phyloP scores from a whole-genome alignment of 2,329 filamentous ascomycete genomes.

The Aspergillus texensis region DNA sequence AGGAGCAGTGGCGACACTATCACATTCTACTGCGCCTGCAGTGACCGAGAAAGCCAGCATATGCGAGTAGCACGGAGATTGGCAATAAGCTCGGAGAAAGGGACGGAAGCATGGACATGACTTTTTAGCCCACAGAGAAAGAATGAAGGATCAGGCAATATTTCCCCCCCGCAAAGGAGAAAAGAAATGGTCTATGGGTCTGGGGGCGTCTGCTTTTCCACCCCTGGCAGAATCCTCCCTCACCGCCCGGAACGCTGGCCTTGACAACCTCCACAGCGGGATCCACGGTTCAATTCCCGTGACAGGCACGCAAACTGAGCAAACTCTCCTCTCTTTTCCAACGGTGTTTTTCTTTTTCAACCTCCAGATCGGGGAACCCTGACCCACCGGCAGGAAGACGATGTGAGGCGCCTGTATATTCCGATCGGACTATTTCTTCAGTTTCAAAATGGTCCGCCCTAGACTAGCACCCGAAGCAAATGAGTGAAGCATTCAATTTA shows the following conservation, averaged over 20 bases:
- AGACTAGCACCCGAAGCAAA: no score
- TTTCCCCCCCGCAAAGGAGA: neutral
- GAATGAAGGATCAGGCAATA: neutral
- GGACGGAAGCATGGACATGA: neutral
- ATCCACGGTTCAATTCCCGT: neutral
- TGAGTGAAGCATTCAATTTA: no score
- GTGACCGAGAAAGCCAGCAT: neutral
- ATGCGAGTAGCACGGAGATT: neutral
- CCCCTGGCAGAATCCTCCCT: neutral
- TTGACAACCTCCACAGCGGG: neutral
- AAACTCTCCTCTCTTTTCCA: neutral
- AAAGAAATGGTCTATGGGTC: neutral
- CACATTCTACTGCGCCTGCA: neutral
- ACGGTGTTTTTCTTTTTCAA: neutral
- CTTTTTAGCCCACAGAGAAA: neutral
- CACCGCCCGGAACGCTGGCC: neutral
- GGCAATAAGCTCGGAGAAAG: neutral
- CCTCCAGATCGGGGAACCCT: neutral
- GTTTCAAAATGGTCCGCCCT: neutral
- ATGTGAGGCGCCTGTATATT: neutral
- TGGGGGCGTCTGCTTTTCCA: neutral
- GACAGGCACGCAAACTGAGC: neutral
- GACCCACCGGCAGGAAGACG: neutral
- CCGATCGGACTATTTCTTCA: neutral
- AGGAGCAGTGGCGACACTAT: neutral